Conservation (phyloP, 768 basidiomycete genomes). For the Phaeotremella skinneri region DNA sequence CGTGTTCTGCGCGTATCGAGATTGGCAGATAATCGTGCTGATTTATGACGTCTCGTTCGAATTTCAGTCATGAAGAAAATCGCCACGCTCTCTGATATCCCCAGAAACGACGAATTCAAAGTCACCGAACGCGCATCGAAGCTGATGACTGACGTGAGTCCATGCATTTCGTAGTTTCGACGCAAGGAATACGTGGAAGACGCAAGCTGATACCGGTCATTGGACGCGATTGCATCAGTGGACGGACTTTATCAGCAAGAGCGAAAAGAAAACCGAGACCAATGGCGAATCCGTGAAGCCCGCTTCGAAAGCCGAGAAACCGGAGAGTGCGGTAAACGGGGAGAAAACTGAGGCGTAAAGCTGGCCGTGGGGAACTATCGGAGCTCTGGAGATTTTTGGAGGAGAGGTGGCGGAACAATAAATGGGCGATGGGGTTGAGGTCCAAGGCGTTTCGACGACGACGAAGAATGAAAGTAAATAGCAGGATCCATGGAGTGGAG, state of each 20-base stretch:
- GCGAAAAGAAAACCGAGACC: conserved; percentile 19
- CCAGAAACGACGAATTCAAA: conserved; percentile 65
- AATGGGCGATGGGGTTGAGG: too few species aligned
- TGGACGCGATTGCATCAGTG: conserved; percentile 26
- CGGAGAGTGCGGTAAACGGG: conserved; percentile 7
- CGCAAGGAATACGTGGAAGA: neutral
- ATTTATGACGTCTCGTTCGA: neutral
- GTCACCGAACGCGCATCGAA: conserved; percentile 69
- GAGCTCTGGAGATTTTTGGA: too few species aligned
- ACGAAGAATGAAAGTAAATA: too few species aligned
- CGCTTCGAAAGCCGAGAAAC: conserved; percentile 3
- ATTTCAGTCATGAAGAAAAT: conserved; percentile 86
- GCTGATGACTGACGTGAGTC: conserved; percentile 60
- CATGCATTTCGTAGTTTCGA: neutral
- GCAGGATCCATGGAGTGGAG: too few species aligned
- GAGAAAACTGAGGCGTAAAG: conserved; percentile 1
- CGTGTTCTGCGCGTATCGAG: too few species aligned
- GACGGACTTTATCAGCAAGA: conserved; percentile 29
- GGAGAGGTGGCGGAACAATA: neutral
- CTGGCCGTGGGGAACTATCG: neutral
- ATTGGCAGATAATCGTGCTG: neutral
- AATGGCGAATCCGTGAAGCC: conserved; percentile 19
- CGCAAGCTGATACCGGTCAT: too few species aligned
- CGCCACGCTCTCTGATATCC: conserved; percentile 61
- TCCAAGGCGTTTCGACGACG: too few species aligned